Base-by-base conservation (phyloP, 257 asterid species). In the Solanum medicagineum region DNA sequence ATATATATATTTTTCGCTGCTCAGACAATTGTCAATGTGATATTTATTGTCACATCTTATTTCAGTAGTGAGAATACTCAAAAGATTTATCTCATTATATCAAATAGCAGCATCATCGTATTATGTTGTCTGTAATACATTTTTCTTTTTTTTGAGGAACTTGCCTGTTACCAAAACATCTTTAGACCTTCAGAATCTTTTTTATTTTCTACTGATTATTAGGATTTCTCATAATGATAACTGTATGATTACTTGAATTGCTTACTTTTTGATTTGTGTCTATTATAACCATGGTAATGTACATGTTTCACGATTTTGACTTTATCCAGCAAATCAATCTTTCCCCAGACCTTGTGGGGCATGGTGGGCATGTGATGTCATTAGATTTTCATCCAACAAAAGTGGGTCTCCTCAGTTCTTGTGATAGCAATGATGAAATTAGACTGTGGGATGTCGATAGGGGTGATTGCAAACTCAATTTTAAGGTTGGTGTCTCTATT, bases 341-440 rank as follows among this genome's bases (percentile, higher is more conserved):
- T 53, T 73, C 24, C 60, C 10, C 20, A 79, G 68, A 57, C 82
- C 91, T 91, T 81, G 73, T 56, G 56, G 92, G 93, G 84, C 93
- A 90, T 84, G 85, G 66, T 83, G 91, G 85, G 17, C 90, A 84
- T 71, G 93, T 91, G 63, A 81, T 56, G 83, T 90, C 95, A 36
- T 32, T 88, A 77, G 92, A 90, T 87, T 90, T 92, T 86, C 91
- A 90, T 84, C 92, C 93, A 4, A 87, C 36, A 56, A 87, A 81
- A 49, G 3, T 56, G 65, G 86, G 85, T 86, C 86, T 91, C 69
- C 29, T 92, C 54, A 86, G 91, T 84, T 91, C 92, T 47, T 90
- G 90, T 66, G 93, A 90, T 65, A 65, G 87, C 42, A 85, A 84
- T 54, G 87, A 88, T 22, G 90, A 87, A 84, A 86, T 91, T 79